Percentiles rank a stretch among this genome's conserved stretches.
These are phyloP conservation scores for Neurospora sp. DNA, from an alignment of 2,329 filamentous ascomycete genomes.

Conservation along the genomic window DNA sequence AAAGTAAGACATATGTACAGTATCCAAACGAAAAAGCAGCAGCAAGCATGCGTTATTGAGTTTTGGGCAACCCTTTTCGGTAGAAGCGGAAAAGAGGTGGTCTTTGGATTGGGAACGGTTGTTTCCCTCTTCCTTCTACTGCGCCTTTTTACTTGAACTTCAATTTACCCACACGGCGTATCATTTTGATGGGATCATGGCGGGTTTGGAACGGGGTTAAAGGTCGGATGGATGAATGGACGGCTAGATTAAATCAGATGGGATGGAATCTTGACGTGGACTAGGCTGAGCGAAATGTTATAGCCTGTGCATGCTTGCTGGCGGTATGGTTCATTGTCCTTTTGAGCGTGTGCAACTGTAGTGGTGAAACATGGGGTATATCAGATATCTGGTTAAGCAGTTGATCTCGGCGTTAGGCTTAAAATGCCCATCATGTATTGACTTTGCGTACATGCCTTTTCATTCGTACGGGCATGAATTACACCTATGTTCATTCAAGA, in stretches of 20 bases:
- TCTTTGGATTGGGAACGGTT: neutral
- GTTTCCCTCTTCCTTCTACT: slow-evolving; percentile 1
- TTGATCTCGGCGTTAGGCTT: neutral
- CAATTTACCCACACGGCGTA: neutral
- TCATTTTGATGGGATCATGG: neutral
- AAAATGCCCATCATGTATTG: neutral
- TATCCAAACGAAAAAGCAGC: slow-evolving; percentile 8
- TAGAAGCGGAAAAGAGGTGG: neutral
- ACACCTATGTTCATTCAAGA: neutral
- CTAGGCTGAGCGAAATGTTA: neutral
- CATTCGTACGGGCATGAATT: neutral
- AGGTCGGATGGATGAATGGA: neutral
- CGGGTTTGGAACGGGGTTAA: neutral
- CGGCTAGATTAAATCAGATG: neutral
- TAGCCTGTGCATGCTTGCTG: neutral
- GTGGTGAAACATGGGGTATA: neutral
- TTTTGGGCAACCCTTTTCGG: neutral
- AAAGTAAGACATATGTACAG: slow-evolving; percentile 5
- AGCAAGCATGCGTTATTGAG: slow-evolving; percentile 6
- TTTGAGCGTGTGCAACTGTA: neutral
- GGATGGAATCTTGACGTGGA: neutral
- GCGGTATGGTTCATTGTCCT: neutral
- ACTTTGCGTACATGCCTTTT: neutral
- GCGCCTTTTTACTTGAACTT: neutral
- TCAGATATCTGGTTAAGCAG: neutral